A percentile compares a stretch with the other conserved stretches of the same genome.
Evolutionary conservation across 805 yeast genomes (phyloP).

Genomic region (Yamadazyma ubonensis): DNA sequence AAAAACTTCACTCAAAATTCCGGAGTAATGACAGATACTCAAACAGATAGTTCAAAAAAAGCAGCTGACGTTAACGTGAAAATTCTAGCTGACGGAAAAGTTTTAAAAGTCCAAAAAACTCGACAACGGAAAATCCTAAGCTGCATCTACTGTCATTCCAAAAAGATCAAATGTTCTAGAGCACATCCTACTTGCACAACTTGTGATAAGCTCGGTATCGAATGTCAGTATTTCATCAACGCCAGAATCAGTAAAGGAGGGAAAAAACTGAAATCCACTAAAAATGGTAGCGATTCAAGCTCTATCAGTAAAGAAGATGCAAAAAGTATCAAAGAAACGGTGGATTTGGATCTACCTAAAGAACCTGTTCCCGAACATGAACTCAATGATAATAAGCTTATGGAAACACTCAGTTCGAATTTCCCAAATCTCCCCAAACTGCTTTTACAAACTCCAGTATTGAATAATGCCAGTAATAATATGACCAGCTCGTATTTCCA

Average conservation of each 20-base stretch:
- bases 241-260: conserved; percentile 53
- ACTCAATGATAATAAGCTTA: conserved; percentile 1
- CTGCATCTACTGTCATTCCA: conserved; percentile 59
- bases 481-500: conserved; percentile 35
- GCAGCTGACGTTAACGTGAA: conserved; percentile 16
- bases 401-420: conserved; percentile 11
- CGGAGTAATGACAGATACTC: neutral
- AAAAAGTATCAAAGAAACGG: conserved; percentile 1
- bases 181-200: conserved; percentile 55
- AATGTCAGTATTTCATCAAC: conserved; percentile 57
- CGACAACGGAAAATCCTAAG: conserved; percentile 58
- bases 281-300: conserved; percentile 3
- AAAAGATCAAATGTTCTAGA: conserved; percentile 63
- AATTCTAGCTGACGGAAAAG: conserved; percentile 47
- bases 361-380: neutral
- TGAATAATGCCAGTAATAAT: conserved; percentile 31
- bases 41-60: conserved; percentile 2
- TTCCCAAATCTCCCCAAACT: conserved; percentile 14
- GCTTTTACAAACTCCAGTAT: conserved; percentile 8
- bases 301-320: conserved; percentile 7
- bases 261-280: conserved; percentile 15
- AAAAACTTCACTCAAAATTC: no score
- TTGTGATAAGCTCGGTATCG: conserved; percentile 47
- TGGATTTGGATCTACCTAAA: neutral
- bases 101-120: conserved; percentile 59